A percentile compares a stretch with the other conserved stretches of the same genome.
Conservation (phyloP, 257 asterid species). For the Solanum tarijense region DNA sequence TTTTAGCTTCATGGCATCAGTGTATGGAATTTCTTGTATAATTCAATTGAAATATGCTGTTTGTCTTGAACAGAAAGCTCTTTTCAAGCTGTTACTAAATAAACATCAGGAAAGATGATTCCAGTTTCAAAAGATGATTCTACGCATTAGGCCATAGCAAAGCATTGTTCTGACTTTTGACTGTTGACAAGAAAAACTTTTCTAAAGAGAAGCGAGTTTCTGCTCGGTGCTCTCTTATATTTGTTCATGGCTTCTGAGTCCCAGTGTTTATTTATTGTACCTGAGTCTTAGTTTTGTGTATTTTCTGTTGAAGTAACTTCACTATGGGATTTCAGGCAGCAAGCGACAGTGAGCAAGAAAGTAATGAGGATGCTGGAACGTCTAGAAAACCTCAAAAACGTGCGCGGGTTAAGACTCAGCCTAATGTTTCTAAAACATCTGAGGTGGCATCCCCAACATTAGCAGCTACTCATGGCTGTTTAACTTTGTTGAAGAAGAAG, state of each 20-base stretch:
- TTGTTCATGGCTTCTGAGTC: neutral
- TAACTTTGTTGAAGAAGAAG: slow-evolving; percentile 62
- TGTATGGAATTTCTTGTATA: neutral
- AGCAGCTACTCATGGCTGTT: slow-evolving; percentile 43
- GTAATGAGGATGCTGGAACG: slow-evolving; percentile 68
- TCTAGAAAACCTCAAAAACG: slow-evolving; percentile 69
- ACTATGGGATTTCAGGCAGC: slow-evolving; percentile 51
- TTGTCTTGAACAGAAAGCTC: neutral
- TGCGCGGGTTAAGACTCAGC: slow-evolving; percentile 55
- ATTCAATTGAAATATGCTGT: neutral
- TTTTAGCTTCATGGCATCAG: neutral
- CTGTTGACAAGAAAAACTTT: neutral
- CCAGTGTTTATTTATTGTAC: neutral
- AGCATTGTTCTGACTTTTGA: neutral
- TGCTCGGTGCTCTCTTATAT: neutral
- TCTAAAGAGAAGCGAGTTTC: neutral
- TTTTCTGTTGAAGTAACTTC: slow-evolving; percentile 5
- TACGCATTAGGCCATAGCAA: neutral
- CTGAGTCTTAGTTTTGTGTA: neutral
- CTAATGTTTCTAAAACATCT: slow-evolving; percentile 37
- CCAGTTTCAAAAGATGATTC: neutral
- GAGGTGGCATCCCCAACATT: slow-evolving; percentile 36
- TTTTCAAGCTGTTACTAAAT: neutral
- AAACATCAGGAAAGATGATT: neutral
- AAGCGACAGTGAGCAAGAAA: slow-evolving; percentile 82